Evolutionary conservation across 2,329 filamentous ascomycete genomes (phyloP), one percentile per base, ranked within the genome.

Genomic region (Helotiales sp.): DNA sequence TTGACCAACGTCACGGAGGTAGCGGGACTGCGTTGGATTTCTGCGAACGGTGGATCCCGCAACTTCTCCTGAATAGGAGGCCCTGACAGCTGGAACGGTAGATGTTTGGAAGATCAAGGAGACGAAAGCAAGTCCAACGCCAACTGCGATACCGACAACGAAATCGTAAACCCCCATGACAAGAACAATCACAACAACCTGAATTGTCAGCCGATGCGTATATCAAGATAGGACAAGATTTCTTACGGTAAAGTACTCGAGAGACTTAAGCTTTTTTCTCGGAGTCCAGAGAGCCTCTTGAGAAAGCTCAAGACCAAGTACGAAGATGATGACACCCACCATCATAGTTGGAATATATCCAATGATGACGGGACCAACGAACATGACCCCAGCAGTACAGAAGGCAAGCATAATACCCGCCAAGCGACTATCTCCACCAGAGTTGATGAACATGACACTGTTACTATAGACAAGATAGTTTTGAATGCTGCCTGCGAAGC

Each of bases 381-480:
- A 82, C 87, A 97, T 90, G 49, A 98, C 87, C 2, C 89, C 89
- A 74, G 90, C 88, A 0, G 96, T 99, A 5, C 91, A 87, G 24
- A 85, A 80, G 0, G 96, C 96, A 60, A 99, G 85, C 82, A 97
- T 87, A 28, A 94, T 85, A 2, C 96, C 96, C 8, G 94, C 96
- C 52, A 97, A 82, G 58, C 96, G 89, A 74, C 89, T 94, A 76
- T 96, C 89, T 22, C 95, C 96, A 17, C 96, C 96, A 55, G 93
- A 97, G 28, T 92, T 89, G 77, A 98, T 97, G 79, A 99, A 98
- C 65, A 99, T 89, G n/a, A 97, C 87, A 70, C 93, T 97, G 77
- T 99, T 99, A 66, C 95, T 95, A 75, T 98, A 99, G 0, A 99
- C 96, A 1, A 99, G 86, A 76, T 99, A 99, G 78, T 99, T 99